A percentile compares a stretch with the other conserved stretches of the same genome.
Conservation (phyloP, 1,284 basidiomycete genomes). For the Fomitopsis schrenkii region DNA sequence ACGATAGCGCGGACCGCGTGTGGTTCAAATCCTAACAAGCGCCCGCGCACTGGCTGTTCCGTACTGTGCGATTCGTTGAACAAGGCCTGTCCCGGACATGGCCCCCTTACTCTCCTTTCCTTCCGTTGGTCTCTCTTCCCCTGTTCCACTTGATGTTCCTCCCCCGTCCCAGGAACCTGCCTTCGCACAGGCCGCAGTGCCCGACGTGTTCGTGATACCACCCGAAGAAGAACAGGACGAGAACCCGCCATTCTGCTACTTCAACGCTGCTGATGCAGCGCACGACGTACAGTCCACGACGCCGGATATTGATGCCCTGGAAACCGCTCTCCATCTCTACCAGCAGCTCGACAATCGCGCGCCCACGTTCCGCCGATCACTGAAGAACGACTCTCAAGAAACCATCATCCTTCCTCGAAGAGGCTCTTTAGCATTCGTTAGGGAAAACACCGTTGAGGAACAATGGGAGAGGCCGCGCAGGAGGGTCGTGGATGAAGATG, state of each 20-base stretch:
- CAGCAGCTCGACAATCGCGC: slow-evolving; percentile 30
- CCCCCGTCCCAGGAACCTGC: slow-evolving; percentile 22
- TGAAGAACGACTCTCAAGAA: slow-evolving; percentile 24
- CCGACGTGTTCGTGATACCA: slow-evolving; percentile 64
- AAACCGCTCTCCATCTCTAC: slow-evolving; percentile 34
- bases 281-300: slow-evolving; percentile 26
- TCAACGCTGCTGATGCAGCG: slow-evolving; percentile 46
- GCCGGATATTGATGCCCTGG: slow-evolving; percentile 39
- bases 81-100: slow-evolving; percentile 14
- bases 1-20: neutral
- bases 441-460: slow-evolving; percentile 13
- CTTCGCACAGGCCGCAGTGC: slow-evolving; percentile 35
- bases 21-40: neutral
- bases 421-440: slow-evolving; percentile 3
- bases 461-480: slow-evolving; percentile 17
- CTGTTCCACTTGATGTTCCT: slow-evolving; percentile 12
- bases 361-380: slow-evolving; percentile 26
- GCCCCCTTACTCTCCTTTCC: slow-evolving; percentile 23
- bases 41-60: neutral
- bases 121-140: slow-evolving; percentile 9
- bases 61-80: neutral
- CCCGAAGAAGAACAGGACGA: slow-evolving; percentile 63
- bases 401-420: slow-evolving; percentile 29
- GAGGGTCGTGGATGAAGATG: slow-evolving; percentile 38
- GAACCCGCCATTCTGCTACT: slow-evolving; percentile 60